Conservation (phyloP, 2,329 filamentous ascomycete species). For the Neurospora crassa region DNA sequence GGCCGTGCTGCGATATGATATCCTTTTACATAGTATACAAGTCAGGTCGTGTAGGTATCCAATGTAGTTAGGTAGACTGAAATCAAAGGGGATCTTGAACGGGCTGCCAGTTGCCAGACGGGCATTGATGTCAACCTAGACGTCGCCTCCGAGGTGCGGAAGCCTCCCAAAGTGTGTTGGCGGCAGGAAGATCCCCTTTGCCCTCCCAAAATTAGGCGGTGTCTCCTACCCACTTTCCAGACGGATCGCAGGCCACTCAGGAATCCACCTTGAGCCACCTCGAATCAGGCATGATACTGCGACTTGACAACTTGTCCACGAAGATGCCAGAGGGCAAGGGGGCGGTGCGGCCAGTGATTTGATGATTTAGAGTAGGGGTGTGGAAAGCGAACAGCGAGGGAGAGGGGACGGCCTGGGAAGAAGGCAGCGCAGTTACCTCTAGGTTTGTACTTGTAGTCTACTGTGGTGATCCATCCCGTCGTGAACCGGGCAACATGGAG, state of each 20-base stretch:
- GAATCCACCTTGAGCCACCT: slow-evolving; percentile 15
- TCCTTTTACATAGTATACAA: background rate
- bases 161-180: slow-evolving; percentile 11
- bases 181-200: slow-evolving; percentile 18
- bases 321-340: background rate
- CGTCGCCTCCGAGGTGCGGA: slow-evolving; percentile 4
- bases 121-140: slow-evolving; percentile 1
- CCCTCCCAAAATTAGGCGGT: slow-evolving; percentile 20
- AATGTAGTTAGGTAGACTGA: no score
- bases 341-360: background rate
- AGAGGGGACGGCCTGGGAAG: background rate
- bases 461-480: background rate
- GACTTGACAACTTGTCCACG: background rate
- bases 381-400: background rate
- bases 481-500: background rate
- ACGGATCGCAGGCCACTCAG: background rate
- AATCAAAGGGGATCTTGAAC: background rate
- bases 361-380: background rate
- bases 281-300: slow-evolving; percentile 8
- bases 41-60: no score
- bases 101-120: background rate
- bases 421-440: background rate
- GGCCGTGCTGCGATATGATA: background rate
- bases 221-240: slow-evolving; percentile 13
- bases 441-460: no score